Evolutionary conservation across 2,329 filamentous ascomycete species (phyloP), one percentile per base, ranked within the genome.

Genomic region (Fusarium penzigii): DNA sequence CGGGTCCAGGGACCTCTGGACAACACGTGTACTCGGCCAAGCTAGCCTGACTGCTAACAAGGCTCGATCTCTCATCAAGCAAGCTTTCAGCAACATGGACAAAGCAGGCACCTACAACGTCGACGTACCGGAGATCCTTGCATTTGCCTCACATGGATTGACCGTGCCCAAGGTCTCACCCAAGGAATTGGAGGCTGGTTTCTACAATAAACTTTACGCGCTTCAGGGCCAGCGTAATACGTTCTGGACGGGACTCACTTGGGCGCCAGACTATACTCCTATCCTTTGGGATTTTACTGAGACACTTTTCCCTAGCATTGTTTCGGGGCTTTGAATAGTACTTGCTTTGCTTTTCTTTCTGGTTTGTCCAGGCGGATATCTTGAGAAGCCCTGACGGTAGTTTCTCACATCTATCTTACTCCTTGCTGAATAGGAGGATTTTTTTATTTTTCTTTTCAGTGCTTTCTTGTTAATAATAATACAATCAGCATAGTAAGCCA

Each of bases 221-320:
- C 53, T 75, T 9, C 70, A 75, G 57, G 70, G 72, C 1, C 50
- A 64, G 32, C 58, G 62, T 1, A 71, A 64, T 40, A 75, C 72
- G 0, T 75, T 65, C 51, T 75, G 70, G 53, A 70, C 72, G 1
- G 72, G 70, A 2, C 49, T 58, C 0, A 29, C 51, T 2, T 58
- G 55, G 55, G 56, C 55, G 2, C 55, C 66, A 0, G 63, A 66
- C 1, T 65, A 66, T 36, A 62, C 63, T 2, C 56, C 61, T 0
- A 52, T 61, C 11, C 47, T 66, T 5, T 66, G 63, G 62, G 51
- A 55, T 6, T 65, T 62, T 4, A 66, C 64, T 1, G 61, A 57
- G 14, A 55, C 52, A 13, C 13, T 66, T 0, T 49, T 60, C 5
- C 44, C 51, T 3, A 48, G 47, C 2, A 60, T 60, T 13, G 11